Evolutionary conservation across 208 protist species (phyloP).

Genomic region (Crithidia expoeki): DNA sequence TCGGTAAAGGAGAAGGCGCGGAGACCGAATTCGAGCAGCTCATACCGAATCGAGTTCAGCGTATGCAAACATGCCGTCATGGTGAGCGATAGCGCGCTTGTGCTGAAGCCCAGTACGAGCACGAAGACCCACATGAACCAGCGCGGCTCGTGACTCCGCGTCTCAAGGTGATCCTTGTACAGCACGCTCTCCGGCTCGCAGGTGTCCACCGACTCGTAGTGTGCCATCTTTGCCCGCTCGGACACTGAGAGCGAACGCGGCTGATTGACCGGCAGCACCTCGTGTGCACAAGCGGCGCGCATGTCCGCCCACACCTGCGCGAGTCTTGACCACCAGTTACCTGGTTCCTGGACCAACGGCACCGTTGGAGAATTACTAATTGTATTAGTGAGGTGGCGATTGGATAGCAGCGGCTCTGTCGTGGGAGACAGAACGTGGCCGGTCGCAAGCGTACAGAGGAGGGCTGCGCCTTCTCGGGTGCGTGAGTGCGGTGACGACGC

Average conservation of each 20-base stretch:
- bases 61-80: slow-evolving; percentile 46
- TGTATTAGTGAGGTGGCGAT: neutral
- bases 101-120: slow-evolving; percentile 42
- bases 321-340: neutral
- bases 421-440: neutral
- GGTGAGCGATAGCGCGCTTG: slow-evolving; percentile 39
- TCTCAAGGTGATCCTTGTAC: slow-evolving; percentile 68
- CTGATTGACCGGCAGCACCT: slow-evolving; percentile 31
- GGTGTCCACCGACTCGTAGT: slow-evolving; percentile 63
- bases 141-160: slow-evolving; percentile 52
- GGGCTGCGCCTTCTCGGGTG: neutral
- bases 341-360: neutral
- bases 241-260: slow-evolving; percentile 31
- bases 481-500: neutral
- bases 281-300: slow-evolving; percentile 8
- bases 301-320: slow-evolving; percentile 6
- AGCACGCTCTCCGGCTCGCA: slow-evolving; percentile 56
- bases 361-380: neutral
- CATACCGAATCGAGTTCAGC: slow-evolving; percentile 50
- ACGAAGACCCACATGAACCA: slow-evolving; percentile 78
- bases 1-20: slow-evolving; percentile 41
- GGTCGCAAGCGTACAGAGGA: neutral
- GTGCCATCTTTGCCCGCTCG: slow-evolving; percentile 51
- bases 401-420: neutral
- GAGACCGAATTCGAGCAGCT: slow-evolving; percentile 53